Evolutionary conservation across 441 rosid species (phyloP).

Genomic region (Jatropha multifida): DNA sequence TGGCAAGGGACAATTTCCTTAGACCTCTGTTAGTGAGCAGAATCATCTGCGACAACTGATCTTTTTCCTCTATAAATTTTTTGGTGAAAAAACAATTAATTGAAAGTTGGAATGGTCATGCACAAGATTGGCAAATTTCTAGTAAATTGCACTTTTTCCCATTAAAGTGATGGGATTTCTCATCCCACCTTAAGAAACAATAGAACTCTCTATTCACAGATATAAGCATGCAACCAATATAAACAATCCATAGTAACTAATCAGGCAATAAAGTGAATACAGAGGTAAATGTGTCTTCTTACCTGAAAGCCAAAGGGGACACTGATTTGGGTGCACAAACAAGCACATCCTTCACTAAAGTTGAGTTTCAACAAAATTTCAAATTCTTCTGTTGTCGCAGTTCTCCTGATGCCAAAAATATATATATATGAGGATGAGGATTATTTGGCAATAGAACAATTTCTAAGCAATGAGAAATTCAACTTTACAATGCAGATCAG

Average conservation of each 20-base stretch:
- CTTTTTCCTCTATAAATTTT: neutral
- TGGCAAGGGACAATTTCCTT: neutral
- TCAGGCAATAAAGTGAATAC: neutral
- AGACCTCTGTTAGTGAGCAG: neutral
- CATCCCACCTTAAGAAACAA: neutral
- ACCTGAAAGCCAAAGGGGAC: slow-evolving; percentile 78
- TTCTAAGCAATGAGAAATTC: neutral
- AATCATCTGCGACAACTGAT: neutral
- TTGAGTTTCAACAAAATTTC: slow-evolving; percentile 66
- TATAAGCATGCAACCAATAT: neutral
- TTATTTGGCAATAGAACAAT: neutral
- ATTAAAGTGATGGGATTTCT: neutral
- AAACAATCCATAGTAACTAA: neutral
- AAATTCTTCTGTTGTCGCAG: slow-evolving; percentile 54
- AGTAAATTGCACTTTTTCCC: neutral
- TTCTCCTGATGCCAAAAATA: slow-evolving; percentile 58
- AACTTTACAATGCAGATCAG: neutral
- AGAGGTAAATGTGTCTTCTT: slow-evolving; percentile 8
- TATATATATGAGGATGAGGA: slow-evolving; percentile 10
- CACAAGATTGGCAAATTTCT: neutral
- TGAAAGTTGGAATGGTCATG: neutral
- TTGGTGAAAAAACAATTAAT: neutral
- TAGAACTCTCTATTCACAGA: neutral
- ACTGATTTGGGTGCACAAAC: slow-evolving; percentile 49
- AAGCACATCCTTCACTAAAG: slow-evolving; percentile 81